A percentile compares a stretch with the other conserved stretches of the same genome.
Conservation (phyloP, 2,329 filamentous ascomycete species). For the Periconia sp. region DNA sequence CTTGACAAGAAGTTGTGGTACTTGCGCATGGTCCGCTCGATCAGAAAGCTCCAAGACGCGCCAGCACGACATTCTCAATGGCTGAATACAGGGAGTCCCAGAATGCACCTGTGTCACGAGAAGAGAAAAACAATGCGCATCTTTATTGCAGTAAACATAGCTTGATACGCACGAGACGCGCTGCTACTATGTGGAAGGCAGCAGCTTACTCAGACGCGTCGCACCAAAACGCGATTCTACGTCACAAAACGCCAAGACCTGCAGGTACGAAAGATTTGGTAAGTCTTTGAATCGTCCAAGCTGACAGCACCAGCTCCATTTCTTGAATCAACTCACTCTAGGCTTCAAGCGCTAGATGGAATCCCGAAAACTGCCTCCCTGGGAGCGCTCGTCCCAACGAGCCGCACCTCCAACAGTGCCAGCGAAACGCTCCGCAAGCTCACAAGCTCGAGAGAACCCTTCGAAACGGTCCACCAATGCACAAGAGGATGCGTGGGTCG, state of each 20-base stretch:
- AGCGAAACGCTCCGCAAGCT: conserved; percentile 52
- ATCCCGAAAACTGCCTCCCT: conserved; percentile 40
- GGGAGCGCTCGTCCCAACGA: conserved; percentile 31
- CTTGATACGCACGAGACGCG: neutral
- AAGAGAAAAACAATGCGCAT: neutral
- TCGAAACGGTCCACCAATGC: conserved; percentile 53
- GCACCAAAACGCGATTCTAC: conserved; percentile 7
- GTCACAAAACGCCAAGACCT: conserved; percentile 6
- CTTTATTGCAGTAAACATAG: neutral
- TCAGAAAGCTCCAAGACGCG: conserved; percentile 36
- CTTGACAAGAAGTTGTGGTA: conserved; percentile 70
- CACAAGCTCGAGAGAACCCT: conserved; percentile 45
- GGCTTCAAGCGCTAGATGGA: conserved; percentile 30
- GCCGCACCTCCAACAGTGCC: conserved; percentile 39
- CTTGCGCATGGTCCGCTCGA: conserved; percentile 21
- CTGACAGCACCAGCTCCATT: no score
- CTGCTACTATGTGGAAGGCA: conserved; percentile 11
- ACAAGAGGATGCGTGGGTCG: conserved; percentile 72
- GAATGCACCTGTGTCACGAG: neutral
- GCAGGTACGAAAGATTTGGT: no score
- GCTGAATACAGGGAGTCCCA: neutral
- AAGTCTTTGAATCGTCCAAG: no score
- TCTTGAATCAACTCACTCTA: no score
- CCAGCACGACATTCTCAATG: conserved; percentile 40
- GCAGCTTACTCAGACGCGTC: conserved; percentile 12